Base-by-base conservation (phyloP, 257 asterid genomes). In the Petrea volubilis region DNA sequence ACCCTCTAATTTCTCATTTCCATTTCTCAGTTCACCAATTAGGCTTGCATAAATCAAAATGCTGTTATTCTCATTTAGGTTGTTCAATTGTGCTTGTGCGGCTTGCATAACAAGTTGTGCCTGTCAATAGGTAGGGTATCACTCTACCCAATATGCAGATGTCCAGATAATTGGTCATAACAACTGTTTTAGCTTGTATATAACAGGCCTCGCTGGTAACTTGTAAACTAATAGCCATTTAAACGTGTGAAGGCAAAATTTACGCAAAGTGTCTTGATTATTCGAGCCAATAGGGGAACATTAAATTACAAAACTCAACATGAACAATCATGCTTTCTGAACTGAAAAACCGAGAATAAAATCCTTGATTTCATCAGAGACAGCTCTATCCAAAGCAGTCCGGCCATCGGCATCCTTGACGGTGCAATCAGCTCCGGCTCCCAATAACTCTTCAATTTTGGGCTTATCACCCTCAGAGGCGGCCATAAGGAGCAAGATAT, bases 401-500 rank as follows among this genome's bases (percentile, higher is more conserved):
- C 87, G 81, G n/a, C 97, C 97, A 2, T 91, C 82, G 1, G 83
- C 85, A 71, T 91, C 99, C 78, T 89, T 91, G 73, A 94, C 87
- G 3, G 83, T 78, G 80, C 60, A 81, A 79, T 89, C 86, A 44
- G 99, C 97, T 73, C 97, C 97, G 27, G 99, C 99, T 72, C 88
- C 84, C 64, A 94, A 49, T 65, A 91, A 60, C 80, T 94, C 99
- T 71, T 94, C 97, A 36, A 94, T 86, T 64, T 91, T 94, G 10
- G 97, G 99, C 79, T 71, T 62, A 72, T 91, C 99, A 1, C 91
- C 96, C 74, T 94, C 97, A 0, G 95, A 76, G 14, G 99, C 83
- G 34, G 99, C 97, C 97, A 91, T 71, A 68, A 91, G 52, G 44
- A 94, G 88, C 77, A 91, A 79, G 50, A 94, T 89, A 64, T 94